phyloP scores from a whole-genome alignment of 495 filamentous ascomycete species.

The Bacidia rubella region DNA sequence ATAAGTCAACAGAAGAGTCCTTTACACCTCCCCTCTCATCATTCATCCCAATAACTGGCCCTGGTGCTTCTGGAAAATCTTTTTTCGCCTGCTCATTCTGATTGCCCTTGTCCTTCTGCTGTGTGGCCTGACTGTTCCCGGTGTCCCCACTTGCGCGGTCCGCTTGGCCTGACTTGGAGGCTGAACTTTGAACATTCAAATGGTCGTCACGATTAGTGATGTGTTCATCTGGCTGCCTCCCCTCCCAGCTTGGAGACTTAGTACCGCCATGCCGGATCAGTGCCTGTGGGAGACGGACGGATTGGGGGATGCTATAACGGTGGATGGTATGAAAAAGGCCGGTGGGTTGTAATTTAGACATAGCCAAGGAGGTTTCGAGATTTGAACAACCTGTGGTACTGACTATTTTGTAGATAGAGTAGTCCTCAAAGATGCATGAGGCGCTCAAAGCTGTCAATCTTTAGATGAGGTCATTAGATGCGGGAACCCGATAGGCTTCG shows the following conservation, averaged over 20 bases:
- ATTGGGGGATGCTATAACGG: too few relatives aligned
- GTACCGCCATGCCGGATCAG: background rate
- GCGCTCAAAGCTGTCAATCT: too few relatives aligned
- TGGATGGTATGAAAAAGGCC: too few relatives aligned
- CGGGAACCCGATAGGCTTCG: too few relatives aligned
- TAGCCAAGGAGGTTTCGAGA: too few relatives aligned
- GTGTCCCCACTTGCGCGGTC: constrained; percentile 28
- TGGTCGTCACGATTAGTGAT: constrained; percentile 24
- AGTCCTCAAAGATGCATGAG: too few relatives aligned
- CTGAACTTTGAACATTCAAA: constrained; percentile 30
- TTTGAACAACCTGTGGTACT: too few relatives aligned
- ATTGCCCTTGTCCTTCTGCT: constrained; percentile 30
- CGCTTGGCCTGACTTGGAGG: constrained; percentile 25
- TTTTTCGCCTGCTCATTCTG: constrained; percentile 41
- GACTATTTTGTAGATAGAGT: too few relatives aligned
- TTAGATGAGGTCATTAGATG: too few relatives aligned
- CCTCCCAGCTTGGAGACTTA: constrained; percentile 22
- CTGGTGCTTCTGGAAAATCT: constrained; percentile 51
- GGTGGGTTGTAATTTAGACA: too few relatives aligned
- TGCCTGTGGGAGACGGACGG: background rate
- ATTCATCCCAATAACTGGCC: constrained; percentile 55
- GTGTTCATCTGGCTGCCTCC: constrained; percentile 26
- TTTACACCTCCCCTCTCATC: constrained; percentile 48
- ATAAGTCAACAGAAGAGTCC: background rate
- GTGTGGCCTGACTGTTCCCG: constrained; percentile 30